A percentile compares a stretch with the other conserved stretches of the same genome.
These are phyloP conservation scores for Fusarium devonianum DNA, from an alignment of 2,329 filamentous ascomycete species.

Conservation along the genomic window DNA sequence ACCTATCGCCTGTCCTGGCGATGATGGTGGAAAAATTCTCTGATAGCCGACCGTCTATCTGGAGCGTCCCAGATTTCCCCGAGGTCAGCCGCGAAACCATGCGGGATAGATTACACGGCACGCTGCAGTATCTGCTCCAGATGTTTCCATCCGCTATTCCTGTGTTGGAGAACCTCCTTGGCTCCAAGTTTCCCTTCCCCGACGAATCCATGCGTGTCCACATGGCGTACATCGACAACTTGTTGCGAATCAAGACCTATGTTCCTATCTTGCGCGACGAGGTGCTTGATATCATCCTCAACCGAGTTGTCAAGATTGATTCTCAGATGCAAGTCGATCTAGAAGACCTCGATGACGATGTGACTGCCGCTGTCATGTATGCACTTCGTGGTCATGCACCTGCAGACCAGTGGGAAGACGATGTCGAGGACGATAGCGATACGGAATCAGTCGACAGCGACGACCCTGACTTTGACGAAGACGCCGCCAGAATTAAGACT, in stretches of 20 bases:
- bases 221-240: constrained; percentile 85
- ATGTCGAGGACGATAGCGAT: constrained; percentile 69
- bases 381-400: constrained; percentile 47
- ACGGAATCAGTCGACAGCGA: constrained; percentile 75
- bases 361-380: constrained; percentile 75
- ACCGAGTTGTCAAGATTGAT: constrained; percentile 90
- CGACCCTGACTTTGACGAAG: constrained; percentile 70
- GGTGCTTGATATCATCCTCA: constrained; percentile 82
- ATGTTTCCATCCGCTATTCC: constrained; percentile 82
- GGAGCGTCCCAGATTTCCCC: constrained; percentile 60
- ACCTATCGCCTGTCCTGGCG: constrained; percentile 74
- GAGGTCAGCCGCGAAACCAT: constrained; percentile 69
- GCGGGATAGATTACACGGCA: constrained; percentile 76
- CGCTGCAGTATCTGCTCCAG: constrained; percentile 76
- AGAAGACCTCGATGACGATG: constrained; percentile 89
- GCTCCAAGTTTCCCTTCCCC: constrained; percentile 75
- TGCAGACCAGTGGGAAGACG: constrained; percentile 55
- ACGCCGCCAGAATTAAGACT: constrained; percentile 69
- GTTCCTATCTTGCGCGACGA: constrained; percentile 79
- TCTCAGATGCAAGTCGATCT: constrained; percentile 94
- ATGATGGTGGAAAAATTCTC: constrained; percentile 84
- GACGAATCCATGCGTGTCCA: constrained; percentile 81
- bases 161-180: constrained; percentile 71
- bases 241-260: constrained; percentile 80
- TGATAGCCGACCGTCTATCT: constrained; percentile 55